phyloP scores from a whole-genome alignment of 2,329 filamentous ascomycete species.

The Alternaria sp. region DNA sequence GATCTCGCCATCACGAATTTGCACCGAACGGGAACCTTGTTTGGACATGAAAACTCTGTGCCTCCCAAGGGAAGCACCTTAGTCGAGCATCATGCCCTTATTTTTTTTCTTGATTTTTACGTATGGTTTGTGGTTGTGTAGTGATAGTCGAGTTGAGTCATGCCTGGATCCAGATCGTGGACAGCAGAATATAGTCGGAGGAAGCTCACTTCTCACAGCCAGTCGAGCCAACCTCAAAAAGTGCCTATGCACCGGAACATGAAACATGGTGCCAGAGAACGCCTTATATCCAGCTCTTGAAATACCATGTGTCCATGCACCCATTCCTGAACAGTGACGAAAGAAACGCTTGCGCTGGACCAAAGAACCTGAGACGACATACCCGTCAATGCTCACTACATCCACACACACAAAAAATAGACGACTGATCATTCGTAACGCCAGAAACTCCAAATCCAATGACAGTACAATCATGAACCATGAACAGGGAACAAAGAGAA shows the following conservation, averaged over 20 bases:
- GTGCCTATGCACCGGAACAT: slow-evolving; percentile 21
- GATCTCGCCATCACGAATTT: slow-evolving; percentile 9
- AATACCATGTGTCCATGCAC: slow-evolving; percentile 21
- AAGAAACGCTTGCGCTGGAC: slow-evolving; percentile 19
- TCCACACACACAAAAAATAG: slow-evolving; percentile 18
- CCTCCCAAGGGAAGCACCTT: slow-evolving; percentile 19
- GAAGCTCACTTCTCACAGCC: slow-evolving; percentile 28
- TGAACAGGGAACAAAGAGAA: slow-evolving; percentile 30
- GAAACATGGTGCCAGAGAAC: slow-evolving; percentile 23
- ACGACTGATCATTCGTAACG: slow-evolving; percentile 28
- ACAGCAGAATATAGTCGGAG: slow-evolving; percentile 32
- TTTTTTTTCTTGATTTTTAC: slow-evolving; percentile 45
- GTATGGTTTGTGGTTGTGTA: slow-evolving; percentile 28
- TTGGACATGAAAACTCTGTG: slow-evolving; percentile 44
- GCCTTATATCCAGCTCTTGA: slow-evolving; percentile 20
- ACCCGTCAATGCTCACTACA: slow-evolving; percentile 23
- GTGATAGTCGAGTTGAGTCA: slow-evolving; percentile 33
- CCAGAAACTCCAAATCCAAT: slow-evolving; percentile 32
- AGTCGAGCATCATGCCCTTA: slow-evolving; percentile 47
- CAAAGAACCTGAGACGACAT: slow-evolving; percentile 17
- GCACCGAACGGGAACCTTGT: background rate
- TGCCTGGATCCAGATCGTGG: slow-evolving; percentile 37
- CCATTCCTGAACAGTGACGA: slow-evolving; percentile 27
- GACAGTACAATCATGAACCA: slow-evolving; percentile 29
- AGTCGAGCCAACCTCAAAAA: slow-evolving; percentile 24